These are phyloP conservation scores for Suillus subalutaceus DNA, from an alignment of 768 basidiomycete genomes.

Conservation along the genomic window DNA sequence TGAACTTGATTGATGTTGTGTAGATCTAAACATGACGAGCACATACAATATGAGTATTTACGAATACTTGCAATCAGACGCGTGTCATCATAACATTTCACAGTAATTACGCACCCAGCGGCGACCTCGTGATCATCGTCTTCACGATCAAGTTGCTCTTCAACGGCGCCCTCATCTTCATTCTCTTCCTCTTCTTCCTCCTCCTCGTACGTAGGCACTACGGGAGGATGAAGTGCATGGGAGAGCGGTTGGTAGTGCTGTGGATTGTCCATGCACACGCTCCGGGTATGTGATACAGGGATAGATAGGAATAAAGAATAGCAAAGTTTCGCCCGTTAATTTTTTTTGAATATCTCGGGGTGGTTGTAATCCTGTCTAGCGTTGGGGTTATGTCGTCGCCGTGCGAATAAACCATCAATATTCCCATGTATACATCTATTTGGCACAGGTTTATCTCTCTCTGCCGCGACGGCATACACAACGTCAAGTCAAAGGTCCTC, in stretches of 20 bases:
- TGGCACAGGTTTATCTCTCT: slow-evolving; percentile 6
- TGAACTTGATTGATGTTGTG: slow-evolving; percentile 17
- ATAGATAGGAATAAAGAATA: slow-evolving; percentile 13
- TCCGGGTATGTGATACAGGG: slow-evolving; percentile 11
- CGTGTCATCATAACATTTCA: slow-evolving; percentile 11
- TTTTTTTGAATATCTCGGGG: slow-evolving; percentile 13
- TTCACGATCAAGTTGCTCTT: slow-evolving; percentile 60
- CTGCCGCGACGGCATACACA: not conserved
- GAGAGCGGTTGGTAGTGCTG: slow-evolving; percentile 83
- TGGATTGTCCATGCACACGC: slow-evolving; percentile 58
- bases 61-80: slow-evolving; percentile 17
- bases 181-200: slow-evolving; percentile 68
- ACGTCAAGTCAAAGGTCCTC: not conserved
- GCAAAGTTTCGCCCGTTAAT: slow-evolving; percentile 11
- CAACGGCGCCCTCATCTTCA: slow-evolving; percentile 75
- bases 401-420: slow-evolving; percentile 11
- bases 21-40: slow-evolving; percentile 26
- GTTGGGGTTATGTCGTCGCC: slow-evolving; percentile 8
- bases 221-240: slow-evolving; percentile 69
- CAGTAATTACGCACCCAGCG: slow-evolving; percentile 34
- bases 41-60: slow-evolving; percentile 10
- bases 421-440: slow-evolving; percentile 10
- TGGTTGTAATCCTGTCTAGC: slow-evolving; percentile 10
- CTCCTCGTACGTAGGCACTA: slow-evolving; percentile 46
- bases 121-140: slow-evolving; percentile 45